phyloP scores from a whole-genome alignment of 116 monocot species.

The Posidonia oceanica region DNA sequence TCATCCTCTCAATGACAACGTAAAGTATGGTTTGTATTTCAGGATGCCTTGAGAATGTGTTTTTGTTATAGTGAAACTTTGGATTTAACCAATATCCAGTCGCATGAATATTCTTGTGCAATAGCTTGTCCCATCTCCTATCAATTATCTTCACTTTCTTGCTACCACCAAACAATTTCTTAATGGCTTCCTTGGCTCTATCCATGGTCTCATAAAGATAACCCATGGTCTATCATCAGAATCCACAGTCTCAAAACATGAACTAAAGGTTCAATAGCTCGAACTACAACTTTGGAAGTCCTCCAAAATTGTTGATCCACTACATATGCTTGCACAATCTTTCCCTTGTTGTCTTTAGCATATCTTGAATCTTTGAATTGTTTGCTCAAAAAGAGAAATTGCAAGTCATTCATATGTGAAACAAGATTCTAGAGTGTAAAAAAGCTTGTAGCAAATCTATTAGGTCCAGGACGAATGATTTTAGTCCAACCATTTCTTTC shows the following conservation, averaged over 20 bases:
- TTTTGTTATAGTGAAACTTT: not conserved
- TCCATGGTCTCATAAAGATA: not conserved
- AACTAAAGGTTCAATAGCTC: not conserved
- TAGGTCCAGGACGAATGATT: no score
- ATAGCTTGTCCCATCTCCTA: no score
- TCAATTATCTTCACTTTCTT: not conserved
- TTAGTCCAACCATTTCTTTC: no score
- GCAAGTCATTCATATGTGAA: no score
- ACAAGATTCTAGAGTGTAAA: no score
- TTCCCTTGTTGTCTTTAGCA: not conserved
- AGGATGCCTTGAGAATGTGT: not conserved
- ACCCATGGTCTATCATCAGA: constrained; percentile 1
- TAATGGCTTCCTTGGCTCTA: not conserved
- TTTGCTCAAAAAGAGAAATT: no score
- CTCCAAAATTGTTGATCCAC: constrained; percentile 2
- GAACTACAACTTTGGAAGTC: not conserved
- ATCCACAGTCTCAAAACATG: not conserved
- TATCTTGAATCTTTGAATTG: not conserved
- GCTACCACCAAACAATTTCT: not conserved
- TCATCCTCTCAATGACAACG: not conserved
- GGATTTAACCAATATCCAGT: not conserved
- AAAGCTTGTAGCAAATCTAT: no score
- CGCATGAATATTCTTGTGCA: not conserved
- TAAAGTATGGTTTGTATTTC: not conserved
- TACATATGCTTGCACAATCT: not conserved